Evolutionary conservation across 345 rosid genomes (phyloP).

Genomic region (Bruguiera sexangula): DNA sequence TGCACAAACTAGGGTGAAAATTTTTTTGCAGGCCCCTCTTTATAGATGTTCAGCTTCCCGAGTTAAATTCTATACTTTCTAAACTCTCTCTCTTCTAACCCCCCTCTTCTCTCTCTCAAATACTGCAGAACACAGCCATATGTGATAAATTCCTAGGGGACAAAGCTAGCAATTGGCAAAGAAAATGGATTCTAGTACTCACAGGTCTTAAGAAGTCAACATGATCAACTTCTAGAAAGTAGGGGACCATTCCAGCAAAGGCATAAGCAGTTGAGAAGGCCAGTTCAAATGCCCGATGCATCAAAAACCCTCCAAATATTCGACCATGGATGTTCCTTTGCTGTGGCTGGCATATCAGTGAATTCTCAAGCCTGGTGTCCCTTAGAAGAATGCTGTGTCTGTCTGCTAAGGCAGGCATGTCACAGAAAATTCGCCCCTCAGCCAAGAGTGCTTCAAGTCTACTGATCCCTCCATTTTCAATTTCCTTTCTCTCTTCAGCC

Average conservation of each 20-base stretch:
- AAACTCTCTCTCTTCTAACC: no score
- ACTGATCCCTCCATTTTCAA: constrained; percentile 39
- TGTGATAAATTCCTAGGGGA: background rate
- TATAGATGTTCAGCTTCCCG: background rate
- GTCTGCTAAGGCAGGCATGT: constrained; percentile 83
- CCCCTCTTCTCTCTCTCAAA: no score
- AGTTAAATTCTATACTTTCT: background rate
- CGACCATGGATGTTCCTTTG: constrained; percentile 79
- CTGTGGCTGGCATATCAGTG: constrained; percentile 82
- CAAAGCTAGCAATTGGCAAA: background rate
- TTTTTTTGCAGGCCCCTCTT: no score
- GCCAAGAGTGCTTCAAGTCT: constrained; percentile 53
- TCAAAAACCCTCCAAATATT: constrained; percentile 74
- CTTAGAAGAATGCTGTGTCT: constrained; percentile 76
- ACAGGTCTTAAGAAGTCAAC: constrained; percentile 84
- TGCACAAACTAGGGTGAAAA: background rate
- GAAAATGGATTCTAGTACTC: constrained; percentile 29
- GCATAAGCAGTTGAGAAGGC: constrained; percentile 89
- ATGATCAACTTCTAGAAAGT: constrained; percentile 82
- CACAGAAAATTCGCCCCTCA: constrained; percentile 75
- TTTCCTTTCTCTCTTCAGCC: constrained; percentile 47
- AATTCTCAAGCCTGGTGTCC: constrained; percentile 64
- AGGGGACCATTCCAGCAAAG: constrained; percentile 74
- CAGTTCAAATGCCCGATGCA: constrained; percentile 81
- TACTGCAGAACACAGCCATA: no score